Evolutionary conservation across 257 asterid genomes (phyloP).

Genomic region (Lavandula angustifolia): DNA sequence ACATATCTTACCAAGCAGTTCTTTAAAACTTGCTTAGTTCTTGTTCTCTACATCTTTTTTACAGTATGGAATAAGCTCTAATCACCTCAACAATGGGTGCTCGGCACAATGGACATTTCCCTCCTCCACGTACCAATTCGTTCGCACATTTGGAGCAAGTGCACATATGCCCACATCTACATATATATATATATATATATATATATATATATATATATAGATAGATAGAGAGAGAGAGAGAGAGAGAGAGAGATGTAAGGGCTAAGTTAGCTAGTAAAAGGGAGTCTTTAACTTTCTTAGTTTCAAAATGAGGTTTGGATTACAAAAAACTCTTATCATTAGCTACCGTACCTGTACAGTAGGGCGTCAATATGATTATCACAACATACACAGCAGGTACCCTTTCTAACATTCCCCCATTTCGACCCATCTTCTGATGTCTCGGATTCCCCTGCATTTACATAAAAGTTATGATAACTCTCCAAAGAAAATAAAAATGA

Average conservation of each 20-base stretch:
- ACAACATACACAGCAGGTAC: slow-evolving; percentile 96
- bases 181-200: not conserved
- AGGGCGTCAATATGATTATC: slow-evolving; percentile 88
- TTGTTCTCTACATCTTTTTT: slow-evolving; percentile 33
- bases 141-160: slow-evolving; percentile 95
- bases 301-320: not conserved
- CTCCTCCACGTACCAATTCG: slow-evolving; percentile 88
- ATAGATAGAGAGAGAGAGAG: not conserved
- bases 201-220: no score
- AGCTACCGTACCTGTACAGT: slow-evolving; percentile 71
- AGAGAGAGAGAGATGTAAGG: not conserved
- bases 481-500: not conserved
- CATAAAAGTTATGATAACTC: not conserved
- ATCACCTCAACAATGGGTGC: slow-evolving; percentile 98
- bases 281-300: not conserved
- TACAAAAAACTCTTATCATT: not conserved
- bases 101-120: slow-evolving; percentile 94
- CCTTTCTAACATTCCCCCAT: slow-evolving; percentile 87
- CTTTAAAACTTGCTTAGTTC: slow-evolving; percentile 36
- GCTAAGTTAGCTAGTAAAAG: not conserved
- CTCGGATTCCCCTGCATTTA: slow-evolving; percentile 56
- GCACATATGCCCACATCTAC: slow-evolving; percentile 99
- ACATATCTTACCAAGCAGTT: slow-evolving; percentile 34
- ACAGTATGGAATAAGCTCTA: slow-evolving; percentile 94
- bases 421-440: slow-evolving; percentile 81